These are phyloP conservation scores for Marasmius sp. DNA, from an alignment of 1,284 basidiomycete species.

Conservation along the genomic window DNA sequence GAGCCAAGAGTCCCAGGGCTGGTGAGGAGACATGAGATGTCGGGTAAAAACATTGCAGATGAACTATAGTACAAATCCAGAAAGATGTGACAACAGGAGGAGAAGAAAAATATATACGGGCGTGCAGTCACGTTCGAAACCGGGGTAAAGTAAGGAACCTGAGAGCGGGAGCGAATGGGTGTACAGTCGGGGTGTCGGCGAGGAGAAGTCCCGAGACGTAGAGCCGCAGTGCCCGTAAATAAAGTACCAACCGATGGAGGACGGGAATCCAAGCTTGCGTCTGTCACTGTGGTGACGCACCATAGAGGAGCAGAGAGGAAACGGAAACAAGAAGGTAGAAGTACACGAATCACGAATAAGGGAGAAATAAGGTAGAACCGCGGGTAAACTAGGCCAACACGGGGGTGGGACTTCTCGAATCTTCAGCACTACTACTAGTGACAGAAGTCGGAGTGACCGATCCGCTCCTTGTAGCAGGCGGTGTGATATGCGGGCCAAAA, in stretches of 20 bases:
- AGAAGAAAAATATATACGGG: not conserved
- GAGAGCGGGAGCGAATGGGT: not conserved
- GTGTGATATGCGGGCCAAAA: not conserved
- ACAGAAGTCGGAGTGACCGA: constrained; percentile 21
- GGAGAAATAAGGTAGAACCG: not conserved
- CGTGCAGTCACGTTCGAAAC: not conserved
- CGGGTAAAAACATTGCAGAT: not conserved
- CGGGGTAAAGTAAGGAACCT: no score
- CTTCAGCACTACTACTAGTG: not conserved
- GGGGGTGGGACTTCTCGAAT: constrained; percentile 2
- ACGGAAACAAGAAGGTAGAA: not conserved
- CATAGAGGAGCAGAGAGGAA: not conserved
- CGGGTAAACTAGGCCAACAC: not conserved
- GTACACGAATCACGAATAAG: not conserved
- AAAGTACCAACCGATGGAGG: not conserved
- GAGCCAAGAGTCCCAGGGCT: not conserved
- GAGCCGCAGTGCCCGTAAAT: not conserved
- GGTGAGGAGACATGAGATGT: not conserved
- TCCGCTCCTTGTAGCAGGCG: constrained; percentile 5
- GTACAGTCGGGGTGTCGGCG: not conserved
- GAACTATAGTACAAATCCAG: constrained; percentile 1
- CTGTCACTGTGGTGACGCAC: not conserved
- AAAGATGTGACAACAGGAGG: not conserved
- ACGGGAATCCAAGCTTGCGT: not conserved
- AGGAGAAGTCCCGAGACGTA: not conserved